Percentiles rank a stretch among this genome's conserved stretches.
Conservation (phyloP, 495 filamentous ascomycete species). For the Penicillium verhagenii region DNA sequence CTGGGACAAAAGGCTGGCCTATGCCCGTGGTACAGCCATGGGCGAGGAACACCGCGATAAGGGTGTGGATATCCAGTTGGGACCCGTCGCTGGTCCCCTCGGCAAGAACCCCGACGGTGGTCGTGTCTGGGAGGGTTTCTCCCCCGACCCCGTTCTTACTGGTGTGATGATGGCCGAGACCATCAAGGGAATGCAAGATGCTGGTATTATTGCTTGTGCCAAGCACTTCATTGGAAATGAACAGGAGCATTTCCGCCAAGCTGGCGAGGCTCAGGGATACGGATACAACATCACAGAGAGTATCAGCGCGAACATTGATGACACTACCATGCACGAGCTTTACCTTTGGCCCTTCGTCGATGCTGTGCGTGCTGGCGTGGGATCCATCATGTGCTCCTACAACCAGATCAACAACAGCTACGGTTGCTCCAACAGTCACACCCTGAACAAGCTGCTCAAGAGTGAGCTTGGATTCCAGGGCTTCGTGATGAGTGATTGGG, state of each 20-base stretch:
- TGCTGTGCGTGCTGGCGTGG: constrained; percentile 72
- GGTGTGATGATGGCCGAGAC: constrained; percentile 71
- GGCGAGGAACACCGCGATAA: constrained; percentile 77
- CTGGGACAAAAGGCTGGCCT: constrained; percentile 71
- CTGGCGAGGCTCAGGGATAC: constrained; percentile 57
- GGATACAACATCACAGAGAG: constrained; percentile 64
- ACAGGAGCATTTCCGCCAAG: constrained; percentile 80
- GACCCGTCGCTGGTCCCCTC: constrained; percentile 85
- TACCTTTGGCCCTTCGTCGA: constrained; percentile 90
- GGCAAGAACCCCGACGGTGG: constrained; percentile 74
- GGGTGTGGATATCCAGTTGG: constrained; percentile 81
- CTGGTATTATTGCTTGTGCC: constrained; percentile 75
- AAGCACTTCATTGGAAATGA: constrained; percentile 81
- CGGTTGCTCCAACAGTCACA: constrained; percentile 67
- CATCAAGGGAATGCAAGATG: constrained; percentile 79
- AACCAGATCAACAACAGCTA: constrained; percentile 79
- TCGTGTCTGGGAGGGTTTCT: constrained; percentile 79
- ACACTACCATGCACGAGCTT: constrained; percentile 90
- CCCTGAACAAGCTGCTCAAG: constrained; percentile 82
- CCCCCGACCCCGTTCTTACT: constrained; percentile 74
- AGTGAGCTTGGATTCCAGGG: constrained; percentile 92
- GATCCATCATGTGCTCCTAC: constrained; percentile 92
- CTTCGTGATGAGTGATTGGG: constrained; percentile 89
- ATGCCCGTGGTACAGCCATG: constrained; percentile 74
- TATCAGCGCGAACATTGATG: constrained; percentile 82